phyloP scores from a whole-genome alignment of 192 early-diverging fungal species.

The Gaertneriomyces sp. region DNA sequence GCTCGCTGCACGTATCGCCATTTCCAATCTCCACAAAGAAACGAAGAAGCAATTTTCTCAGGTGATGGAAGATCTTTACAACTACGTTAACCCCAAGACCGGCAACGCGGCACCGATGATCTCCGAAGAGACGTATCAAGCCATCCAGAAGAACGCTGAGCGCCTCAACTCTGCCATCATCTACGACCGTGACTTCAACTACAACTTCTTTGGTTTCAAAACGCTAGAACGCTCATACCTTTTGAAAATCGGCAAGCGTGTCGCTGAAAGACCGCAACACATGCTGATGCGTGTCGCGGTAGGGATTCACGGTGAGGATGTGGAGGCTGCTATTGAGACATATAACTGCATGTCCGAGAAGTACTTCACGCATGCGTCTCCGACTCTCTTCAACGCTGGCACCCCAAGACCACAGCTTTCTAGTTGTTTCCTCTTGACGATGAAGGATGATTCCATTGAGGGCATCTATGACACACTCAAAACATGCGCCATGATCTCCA shows the following conservation, averaged over 20 bases:
- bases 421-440: constrained; percentile 90
- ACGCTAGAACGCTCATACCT: constrained; percentile 96
- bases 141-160: constrained; percentile 71
- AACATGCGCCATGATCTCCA: constrained; percentile 95
- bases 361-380: constrained; percentile 95
- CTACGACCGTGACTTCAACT: constrained; percentile 95
- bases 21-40: constrained; percentile 83
- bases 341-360: constrained; percentile 88
- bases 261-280: constrained; percentile 95
- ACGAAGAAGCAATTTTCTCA: constrained; percentile 73
- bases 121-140: constrained; percentile 66
- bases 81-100: constrained; percentile 87
- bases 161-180: constrained; percentile 91
- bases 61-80: constrained; percentile 81
- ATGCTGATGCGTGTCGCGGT: constrained; percentile 97
- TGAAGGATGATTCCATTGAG: constrained; percentile 96
- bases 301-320: constrained; percentile 91
- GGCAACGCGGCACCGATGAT: constrained; percentile 87
- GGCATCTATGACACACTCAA: constrained; percentile 98
- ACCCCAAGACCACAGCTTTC: constrained; percentile 95
- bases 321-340: constrained; percentile 89
- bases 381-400: constrained; percentile 97
- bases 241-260: constrained; percentile 77
- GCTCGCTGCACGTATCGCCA: constrained; percentile 91
- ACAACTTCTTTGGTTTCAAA: constrained; percentile 99